These are phyloP conservation scores for Rhodotorula babjevae DNA, from an alignment of 768 basidiomycete species.

Conservation along the genomic window DNA sequence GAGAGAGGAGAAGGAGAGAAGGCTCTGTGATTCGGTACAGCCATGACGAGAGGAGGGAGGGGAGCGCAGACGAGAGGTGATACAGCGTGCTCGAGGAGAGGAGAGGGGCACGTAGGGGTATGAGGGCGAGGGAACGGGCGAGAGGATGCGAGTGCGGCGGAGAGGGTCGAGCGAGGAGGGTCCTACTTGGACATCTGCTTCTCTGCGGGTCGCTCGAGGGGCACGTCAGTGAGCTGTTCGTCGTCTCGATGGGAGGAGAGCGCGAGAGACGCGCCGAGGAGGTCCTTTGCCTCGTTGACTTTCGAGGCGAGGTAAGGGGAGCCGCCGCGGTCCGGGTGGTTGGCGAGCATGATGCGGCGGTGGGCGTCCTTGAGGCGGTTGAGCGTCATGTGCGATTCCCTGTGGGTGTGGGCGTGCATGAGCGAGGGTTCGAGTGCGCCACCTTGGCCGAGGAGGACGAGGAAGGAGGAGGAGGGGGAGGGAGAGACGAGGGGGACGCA, in stretches of 20 bases:
- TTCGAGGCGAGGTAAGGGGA: conserved; percentile 98
- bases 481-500: conserved; percentile 50
- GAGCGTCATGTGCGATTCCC: conserved; percentile 75
- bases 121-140: not conserved
- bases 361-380: conserved; percentile 86
- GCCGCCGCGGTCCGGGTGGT: conserved; percentile 97
- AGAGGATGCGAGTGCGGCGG: not conserved
- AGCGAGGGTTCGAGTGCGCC: too few relatives aligned
- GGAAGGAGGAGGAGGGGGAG: not conserved
- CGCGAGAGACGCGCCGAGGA: conserved; percentile 18
- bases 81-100: not conserved
- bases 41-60: too few relatives aligned
- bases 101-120: not conserved
- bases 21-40: not conserved
- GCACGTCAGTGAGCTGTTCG: not conserved
- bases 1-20: too few relatives aligned
- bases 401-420: conserved; percentile 45
- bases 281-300: conserved; percentile 88
- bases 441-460: not conserved
- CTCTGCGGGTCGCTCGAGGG: conserved; percentile 7
- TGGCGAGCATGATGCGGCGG: conserved; percentile 92
- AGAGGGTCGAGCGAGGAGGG: too few relatives aligned
- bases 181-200: conserved; percentile 36
- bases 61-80: not conserved
- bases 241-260: too few relatives aligned